Evolutionary conservation across 139 green algal genomes (phyloP).

Genomic region (Penium margaritaceum): DNA sequence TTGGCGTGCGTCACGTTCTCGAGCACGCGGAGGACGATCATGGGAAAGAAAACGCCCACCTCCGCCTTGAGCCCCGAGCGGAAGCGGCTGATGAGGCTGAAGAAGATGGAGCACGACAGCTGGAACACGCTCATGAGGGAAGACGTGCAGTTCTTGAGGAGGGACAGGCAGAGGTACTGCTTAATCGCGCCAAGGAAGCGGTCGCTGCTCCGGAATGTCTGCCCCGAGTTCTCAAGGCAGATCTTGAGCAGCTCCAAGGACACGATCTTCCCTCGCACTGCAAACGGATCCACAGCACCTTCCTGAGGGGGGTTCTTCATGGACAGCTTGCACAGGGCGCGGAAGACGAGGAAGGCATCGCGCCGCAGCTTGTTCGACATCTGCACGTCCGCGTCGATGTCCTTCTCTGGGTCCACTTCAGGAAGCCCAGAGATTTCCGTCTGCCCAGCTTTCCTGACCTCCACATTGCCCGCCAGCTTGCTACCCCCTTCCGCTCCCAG

Average conservation of each 20-base stretch:
- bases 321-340: constrained; percentile 92
- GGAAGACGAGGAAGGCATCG: constrained; percentile 93
- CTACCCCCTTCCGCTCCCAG: too few relatives aligned
- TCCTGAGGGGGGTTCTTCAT: constrained; percentile 55
- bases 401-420: constrained; percentile 14
- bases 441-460: too few relatives aligned
- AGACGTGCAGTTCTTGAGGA: constrained; percentile 85
- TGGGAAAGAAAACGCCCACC: constrained; percentile 93
- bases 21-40: constrained; percentile 85
- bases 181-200: constrained; percentile 75
- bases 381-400: constrained; percentile 13
- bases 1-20: constrained; percentile 50
- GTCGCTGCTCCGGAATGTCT: constrained; percentile 68
- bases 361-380: constrained; percentile 42
- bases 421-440: too few relatives aligned
- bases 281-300: constrained; percentile 29
- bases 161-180: constrained; percentile 87
- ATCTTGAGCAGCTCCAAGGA: constrained; percentile 93
- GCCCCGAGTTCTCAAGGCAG: constrained; percentile 86
- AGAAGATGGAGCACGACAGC: constrained; percentile 81
- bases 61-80: constrained; percentile 72
- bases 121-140: constrained; percentile 55
- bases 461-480: too few relatives aligned
- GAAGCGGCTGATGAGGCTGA: constrained; percentile 75
- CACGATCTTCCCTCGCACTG: constrained; percentile 56